Evolutionary conservation across 108 stramenopile species (phyloP).

Genomic region (Cylindrotheca fusiformis): DNA sequence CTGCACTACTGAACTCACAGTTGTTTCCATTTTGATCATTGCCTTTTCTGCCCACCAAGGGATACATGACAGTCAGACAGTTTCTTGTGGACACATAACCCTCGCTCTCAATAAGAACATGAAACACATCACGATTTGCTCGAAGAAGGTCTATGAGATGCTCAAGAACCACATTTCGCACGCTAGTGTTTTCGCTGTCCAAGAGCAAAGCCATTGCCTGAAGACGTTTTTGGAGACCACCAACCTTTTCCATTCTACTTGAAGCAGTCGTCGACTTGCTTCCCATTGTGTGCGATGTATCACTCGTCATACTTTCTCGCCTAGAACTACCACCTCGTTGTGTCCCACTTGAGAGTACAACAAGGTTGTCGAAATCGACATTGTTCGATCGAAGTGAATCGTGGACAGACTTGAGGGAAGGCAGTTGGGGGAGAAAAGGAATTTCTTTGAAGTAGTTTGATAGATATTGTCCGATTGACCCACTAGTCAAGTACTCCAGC

Average conservation of each 20-base stretch:
- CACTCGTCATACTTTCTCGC: background rate
- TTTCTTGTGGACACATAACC: conserved; percentile 46
- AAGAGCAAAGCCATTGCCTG: conserved; percentile 30
- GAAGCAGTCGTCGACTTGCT: background rate
- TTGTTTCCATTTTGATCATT: conserved; percentile 4
- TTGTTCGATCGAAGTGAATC: conserved; percentile 44
- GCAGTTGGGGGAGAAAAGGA: conserved; percentile 68
- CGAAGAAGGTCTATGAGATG: conserved; percentile 69
- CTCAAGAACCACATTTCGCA: conserved; percentile 61
- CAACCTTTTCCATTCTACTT: conserved; percentile 7
- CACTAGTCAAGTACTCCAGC: conserved; percentile 52
- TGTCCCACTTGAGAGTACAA: conserved; percentile 36
- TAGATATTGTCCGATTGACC: conserved; percentile 44
- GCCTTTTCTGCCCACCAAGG: background rate
- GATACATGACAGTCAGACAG: conserved; percentile 60
- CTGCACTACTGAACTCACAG: conserved; percentile 16
- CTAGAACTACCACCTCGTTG: conserved; percentile 11
- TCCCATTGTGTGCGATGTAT: background rate
- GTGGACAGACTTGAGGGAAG: conserved; percentile 46
- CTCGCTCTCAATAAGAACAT: conserved; percentile 60
- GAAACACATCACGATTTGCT: conserved; percentile 67
- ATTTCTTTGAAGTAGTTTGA: conserved; percentile 55
- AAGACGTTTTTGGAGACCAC: conserved; percentile 45
- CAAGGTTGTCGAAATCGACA: conserved; percentile 71
- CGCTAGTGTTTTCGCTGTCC: conserved; percentile 69